A percentile compares a stretch with the other conserved stretches of the same genome.
These are phyloP conservation scores for Botrytis galanthina DNA, from an alignment of 2,329 filamentous ascomycete species.

Conservation along the genomic window DNA sequence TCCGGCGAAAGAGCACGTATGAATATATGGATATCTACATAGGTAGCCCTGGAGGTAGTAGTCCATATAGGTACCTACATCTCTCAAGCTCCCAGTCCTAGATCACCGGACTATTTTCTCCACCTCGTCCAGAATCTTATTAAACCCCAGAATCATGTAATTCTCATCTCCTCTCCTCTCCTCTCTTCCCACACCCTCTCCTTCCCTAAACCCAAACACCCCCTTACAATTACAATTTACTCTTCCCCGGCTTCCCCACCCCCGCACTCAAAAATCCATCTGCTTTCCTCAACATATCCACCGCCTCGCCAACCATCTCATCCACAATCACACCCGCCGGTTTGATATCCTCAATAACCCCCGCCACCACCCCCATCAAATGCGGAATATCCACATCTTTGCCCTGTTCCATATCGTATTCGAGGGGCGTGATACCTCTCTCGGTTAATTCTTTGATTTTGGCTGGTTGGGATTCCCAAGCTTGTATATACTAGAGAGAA, in stretches of 20 bases:
- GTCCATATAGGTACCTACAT: neutral
- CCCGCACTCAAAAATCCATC: constrained; percentile 1
- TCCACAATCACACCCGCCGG: constrained; percentile 82
- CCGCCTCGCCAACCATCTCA: constrained; percentile 82
- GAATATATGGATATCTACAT: no score
- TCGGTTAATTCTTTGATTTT: constrained; percentile 75
- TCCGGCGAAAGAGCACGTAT: neutral
- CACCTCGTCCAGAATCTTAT: neutral
- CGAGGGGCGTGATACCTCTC: constrained; percentile 74
- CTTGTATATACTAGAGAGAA: constrained; percentile 64
- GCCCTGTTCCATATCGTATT: constrained; percentile 78
- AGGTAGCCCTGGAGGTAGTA: no score
- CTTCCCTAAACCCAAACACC: neutral
- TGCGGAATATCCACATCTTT: constrained; percentile 83
- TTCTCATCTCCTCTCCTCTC: neutral
- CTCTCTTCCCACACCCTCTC: no score
- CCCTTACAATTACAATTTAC: constrained; percentile 16
- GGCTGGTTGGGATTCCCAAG: constrained; percentile 74
- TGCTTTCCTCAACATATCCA: constrained; percentile 62
- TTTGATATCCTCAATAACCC: constrained; percentile 71
- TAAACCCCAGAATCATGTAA: neutral
- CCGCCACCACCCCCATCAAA: constrained; percentile 92
- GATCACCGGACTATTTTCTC: neutral
- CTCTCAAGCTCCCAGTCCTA: neutral
- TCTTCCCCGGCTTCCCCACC: neutral